Evolutionary conservation across 148 eudicot species (phyloP).

Genomic region (Agrostemma githago): DNA sequence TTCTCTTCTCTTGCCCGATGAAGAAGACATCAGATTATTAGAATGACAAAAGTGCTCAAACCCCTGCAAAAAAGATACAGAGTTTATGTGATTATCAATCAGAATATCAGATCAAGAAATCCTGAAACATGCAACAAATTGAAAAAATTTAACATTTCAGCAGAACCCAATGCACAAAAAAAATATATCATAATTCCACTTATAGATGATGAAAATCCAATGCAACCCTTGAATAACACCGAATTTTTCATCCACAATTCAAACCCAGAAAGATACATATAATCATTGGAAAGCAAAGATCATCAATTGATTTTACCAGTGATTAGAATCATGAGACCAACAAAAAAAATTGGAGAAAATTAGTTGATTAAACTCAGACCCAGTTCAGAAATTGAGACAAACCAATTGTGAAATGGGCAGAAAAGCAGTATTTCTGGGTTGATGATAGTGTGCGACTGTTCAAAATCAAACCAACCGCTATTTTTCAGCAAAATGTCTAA

Average conservation of each 20-base stretch:
- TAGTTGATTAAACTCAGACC: no score
- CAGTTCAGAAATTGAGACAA: not conserved
- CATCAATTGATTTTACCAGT: no score
- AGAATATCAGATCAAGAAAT: not conserved
- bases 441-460: not conserved
- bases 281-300: not conserved
- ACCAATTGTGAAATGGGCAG: not conserved
- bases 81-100: not conserved
- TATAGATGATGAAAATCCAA: not conserved
- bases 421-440: not conserved
- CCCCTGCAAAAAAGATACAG: constrained; percentile 12
- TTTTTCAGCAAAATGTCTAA: not conserved
- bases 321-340: no score
- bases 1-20: constrained; percentile 84
- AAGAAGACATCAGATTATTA: constrained; percentile 55
- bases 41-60: not conserved
- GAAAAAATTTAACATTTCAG: no score
- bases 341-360: no score
- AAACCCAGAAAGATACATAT: not conserved
- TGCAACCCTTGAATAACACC: not conserved
- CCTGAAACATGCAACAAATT: no score
- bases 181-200: no score
- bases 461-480: not conserved
- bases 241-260: not conserved
- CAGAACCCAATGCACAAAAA: no score